These are phyloP conservation scores for Elymus sibiricus DNA, from an alignment of 176 grass and related monocot genomes.

Conservation along the genomic window DNA sequence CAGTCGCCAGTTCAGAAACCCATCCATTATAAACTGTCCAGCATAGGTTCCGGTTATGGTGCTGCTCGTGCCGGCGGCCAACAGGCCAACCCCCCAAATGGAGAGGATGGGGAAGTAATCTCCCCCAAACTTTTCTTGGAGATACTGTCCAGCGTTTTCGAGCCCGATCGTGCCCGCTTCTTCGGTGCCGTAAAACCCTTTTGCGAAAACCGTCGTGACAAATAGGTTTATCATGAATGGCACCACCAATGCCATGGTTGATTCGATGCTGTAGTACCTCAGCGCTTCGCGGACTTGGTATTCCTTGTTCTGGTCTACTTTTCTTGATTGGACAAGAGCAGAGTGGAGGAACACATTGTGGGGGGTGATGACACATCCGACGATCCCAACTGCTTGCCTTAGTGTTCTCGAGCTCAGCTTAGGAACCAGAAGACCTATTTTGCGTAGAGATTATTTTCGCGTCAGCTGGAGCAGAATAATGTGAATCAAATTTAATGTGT, in stretches of 20 bases:
- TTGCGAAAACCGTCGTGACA: constrained; percentile 81
- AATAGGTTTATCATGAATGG: constrained; percentile 92
- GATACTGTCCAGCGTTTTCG: constrained; percentile 83
- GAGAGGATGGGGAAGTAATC: constrained; percentile 76
- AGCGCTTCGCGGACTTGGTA: constrained; percentile 67
- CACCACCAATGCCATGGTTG: constrained; percentile 63
- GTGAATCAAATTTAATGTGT: not conserved
- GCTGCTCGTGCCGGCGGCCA: constrained; percentile 87
- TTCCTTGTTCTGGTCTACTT: constrained; percentile 71
- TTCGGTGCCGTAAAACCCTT: constrained; percentile 79
- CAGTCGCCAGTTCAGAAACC: constrained; percentile 70
- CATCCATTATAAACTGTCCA: constrained; percentile 97
- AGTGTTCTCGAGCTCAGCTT: constrained; percentile 75
- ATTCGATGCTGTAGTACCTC: constrained; percentile 94
- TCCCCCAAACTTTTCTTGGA: constrained; percentile 73
- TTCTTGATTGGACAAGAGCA: constrained; percentile 87
- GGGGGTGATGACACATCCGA: constrained; percentile 87
- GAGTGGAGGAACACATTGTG: constrained; percentile 96
- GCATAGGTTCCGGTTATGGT: constrained; percentile 96
- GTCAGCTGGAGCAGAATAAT: not conserved
- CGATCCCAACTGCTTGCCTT: constrained; percentile 89
- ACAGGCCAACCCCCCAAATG: constrained; percentile 87
- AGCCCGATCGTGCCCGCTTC: constrained; percentile 61
- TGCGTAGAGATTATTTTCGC: not conserved
- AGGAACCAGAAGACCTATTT: constrained; percentile 65